These are phyloP conservation scores for Cudoniella acicularis DNA, from an alignment of 495 filamentous ascomycete genomes.

Conservation along the genomic window DNA sequence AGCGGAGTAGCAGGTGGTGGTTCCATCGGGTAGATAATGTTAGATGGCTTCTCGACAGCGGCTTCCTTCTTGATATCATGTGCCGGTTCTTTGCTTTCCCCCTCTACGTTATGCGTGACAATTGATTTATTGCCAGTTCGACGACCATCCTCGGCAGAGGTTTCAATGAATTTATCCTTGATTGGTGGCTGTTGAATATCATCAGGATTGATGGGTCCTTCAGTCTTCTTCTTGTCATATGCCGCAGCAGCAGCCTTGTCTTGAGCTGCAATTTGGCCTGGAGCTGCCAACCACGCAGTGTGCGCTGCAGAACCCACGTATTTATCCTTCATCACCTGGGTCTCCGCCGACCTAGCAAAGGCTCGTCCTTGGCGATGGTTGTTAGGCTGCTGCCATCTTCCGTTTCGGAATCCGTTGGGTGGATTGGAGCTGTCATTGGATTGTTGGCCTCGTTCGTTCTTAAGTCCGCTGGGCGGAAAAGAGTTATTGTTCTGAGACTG, in stretches of 20 bases:
- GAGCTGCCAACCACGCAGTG: constrained; percentile 16
- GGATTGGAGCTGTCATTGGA: neutral
- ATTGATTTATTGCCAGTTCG: constrained; percentile 10
- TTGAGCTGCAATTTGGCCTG: constrained; percentile 8
- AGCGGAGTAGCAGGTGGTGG: neutral
- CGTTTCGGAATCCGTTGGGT: too few relatives aligned
- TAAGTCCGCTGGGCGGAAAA: neutral
- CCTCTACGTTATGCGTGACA: neutral
- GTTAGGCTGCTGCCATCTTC: neutral
- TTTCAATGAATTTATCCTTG: constrained; percentile 23
- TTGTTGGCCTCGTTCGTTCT: neutral
- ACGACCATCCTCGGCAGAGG: constrained; percentile 8
- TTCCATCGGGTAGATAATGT: neutral
- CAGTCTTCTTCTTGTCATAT: constrained; percentile 13
- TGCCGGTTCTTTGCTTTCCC: too few relatives aligned
- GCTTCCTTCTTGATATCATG: constrained; percentile 1
- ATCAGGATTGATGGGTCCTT: neutral
- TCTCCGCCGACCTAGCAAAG: too few relatives aligned
- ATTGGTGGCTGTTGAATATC: constrained; percentile 9
- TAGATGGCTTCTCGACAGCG: neutral
- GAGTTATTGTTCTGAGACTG: neutral
- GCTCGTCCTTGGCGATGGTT: too few relatives aligned
- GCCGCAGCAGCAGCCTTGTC: constrained; percentile 9
- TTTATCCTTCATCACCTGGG: neutral
- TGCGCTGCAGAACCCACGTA: neutral